phyloP scores from a whole-genome alignment of 805 yeast genomes.

The Grigorovia jiainica region DNA sequence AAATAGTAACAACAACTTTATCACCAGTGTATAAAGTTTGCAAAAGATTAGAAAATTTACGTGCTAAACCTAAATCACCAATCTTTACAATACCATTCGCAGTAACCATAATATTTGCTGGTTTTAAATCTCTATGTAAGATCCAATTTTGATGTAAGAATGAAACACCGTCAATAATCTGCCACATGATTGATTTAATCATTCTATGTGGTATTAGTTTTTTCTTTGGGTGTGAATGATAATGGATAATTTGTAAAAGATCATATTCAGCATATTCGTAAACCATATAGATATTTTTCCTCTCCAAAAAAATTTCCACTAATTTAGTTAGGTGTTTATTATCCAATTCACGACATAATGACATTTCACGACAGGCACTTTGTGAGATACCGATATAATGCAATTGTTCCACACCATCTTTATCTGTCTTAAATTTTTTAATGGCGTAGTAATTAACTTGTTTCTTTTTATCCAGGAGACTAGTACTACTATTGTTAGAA shows the following conservation, averaged over 20 bases:
- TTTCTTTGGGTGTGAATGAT: constrained; percentile 82
- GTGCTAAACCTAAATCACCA: constrained; percentile 88
- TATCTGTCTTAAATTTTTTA: constrained; percentile 90
- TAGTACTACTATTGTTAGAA: no score
- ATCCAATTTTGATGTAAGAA: constrained; percentile 95
- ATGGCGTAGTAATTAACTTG: constrained; percentile 54
- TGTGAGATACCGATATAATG: constrained; percentile 95
- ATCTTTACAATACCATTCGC: constrained; percentile 84
- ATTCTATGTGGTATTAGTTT: constrained; percentile 70
- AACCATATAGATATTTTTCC: constrained; percentile 85
- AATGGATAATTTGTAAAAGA: constrained; percentile 84
- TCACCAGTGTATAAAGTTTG: constrained; percentile 87
- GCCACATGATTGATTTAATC: constrained; percentile 83
- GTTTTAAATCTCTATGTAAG: constrained; percentile 89
- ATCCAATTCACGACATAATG: constrained; percentile 77
- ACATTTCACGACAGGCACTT: constrained; percentile 93
- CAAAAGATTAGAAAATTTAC: constrained; percentile 77
- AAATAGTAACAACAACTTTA: constrained; percentile 91
- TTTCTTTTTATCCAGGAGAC: constrained; percentile 1
- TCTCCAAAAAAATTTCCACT: constrained; percentile 77
- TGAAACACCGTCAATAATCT: constrained; percentile 82
- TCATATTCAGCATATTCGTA: constrained; percentile 97
- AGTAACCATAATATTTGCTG: constrained; percentile 96
- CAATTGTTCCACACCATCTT: constrained; percentile 71
- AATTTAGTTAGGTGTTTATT: constrained; percentile 74